Percentiles rank a stretch among this genome's conserved stretches.
phyloP scores from a whole-genome alignment of 2,329 filamentous ascomycete genomes.

The Apiospora sp. region DNA sequence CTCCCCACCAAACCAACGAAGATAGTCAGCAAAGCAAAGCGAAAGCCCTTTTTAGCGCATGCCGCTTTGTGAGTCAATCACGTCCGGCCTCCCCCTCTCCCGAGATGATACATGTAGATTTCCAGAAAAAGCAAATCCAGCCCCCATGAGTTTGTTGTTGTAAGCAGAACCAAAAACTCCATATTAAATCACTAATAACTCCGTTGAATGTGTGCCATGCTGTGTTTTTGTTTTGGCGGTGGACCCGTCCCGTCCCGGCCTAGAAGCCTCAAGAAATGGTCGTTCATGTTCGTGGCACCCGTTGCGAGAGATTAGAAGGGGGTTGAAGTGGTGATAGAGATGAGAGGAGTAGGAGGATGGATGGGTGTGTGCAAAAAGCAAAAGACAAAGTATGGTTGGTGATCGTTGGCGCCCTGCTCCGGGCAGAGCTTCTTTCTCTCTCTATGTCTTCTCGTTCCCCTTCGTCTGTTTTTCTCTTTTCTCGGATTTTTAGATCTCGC shows the following conservation, averaged over 20 bases:
- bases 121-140: background rate
- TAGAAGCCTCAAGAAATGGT: conserved; percentile 2
- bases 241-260: background rate
- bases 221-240: background rate
- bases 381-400: background rate
- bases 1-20: too few relatives aligned
- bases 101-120: background rate
- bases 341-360: background rate
- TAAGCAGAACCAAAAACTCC: background rate
- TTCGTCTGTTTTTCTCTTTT: background rate
- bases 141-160: background rate
- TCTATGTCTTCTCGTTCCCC: background rate
- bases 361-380: background rate
- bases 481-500: background rate
- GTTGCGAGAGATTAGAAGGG: background rate
- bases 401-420: background rate
- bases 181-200: background rate
- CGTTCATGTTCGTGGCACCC: background rate
- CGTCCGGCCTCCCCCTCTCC: background rate
- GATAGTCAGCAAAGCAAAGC: background rate
- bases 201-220: background rate
- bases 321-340: background rate
- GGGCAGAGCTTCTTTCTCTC: background rate
- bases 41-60: background rate
- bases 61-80: conserved; percentile 14